phyloP scores from a whole-genome alignment of 257 asterid species.

The Agastache rugosa region DNA sequence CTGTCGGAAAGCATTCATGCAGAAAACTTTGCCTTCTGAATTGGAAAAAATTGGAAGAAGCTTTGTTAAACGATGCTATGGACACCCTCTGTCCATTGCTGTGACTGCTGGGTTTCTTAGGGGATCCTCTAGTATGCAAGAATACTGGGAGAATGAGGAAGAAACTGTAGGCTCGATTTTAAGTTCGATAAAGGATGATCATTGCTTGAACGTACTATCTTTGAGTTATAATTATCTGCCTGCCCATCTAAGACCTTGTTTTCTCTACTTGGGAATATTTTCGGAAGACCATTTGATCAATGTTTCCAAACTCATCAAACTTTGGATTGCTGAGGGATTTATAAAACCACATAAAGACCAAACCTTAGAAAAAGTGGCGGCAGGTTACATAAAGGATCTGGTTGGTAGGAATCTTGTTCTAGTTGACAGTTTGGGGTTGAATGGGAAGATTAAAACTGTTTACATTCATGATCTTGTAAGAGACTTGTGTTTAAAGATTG shows the following conservation, averaged over 20 bases:
- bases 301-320: conserved; percentile 17
- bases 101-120: conserved; percentile 16
- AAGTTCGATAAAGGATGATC: background rate
- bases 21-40: background rate
- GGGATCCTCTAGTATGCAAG: background rate
- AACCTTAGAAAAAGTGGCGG: conserved; percentile 13
- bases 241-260: conserved; percentile 18
- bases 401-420: conserved; percentile 24
- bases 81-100: conserved; percentile 17
- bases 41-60: conserved; percentile 7
- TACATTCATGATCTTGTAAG: conserved; percentile 23
- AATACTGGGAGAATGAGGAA: conserved; percentile 15
- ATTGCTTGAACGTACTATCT: conserved; percentile 13
- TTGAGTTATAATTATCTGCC: conserved; percentile 25
- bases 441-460: conserved; percentile 3
- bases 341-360: background rate
- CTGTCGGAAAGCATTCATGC: background rate
- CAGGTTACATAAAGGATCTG: conserved; percentile 9
- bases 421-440: background rate
- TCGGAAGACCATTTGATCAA: background rate
- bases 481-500: conserved; percentile 6
- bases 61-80: conserved; percentile 7
- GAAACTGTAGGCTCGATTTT: background rate
- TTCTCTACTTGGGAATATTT: conserved; percentile 21
- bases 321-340: conserved; percentile 27